phyloP scores from a whole-genome alignment of 805 yeast genomes.

The Saccharomycopsis fermentans region DNA sequence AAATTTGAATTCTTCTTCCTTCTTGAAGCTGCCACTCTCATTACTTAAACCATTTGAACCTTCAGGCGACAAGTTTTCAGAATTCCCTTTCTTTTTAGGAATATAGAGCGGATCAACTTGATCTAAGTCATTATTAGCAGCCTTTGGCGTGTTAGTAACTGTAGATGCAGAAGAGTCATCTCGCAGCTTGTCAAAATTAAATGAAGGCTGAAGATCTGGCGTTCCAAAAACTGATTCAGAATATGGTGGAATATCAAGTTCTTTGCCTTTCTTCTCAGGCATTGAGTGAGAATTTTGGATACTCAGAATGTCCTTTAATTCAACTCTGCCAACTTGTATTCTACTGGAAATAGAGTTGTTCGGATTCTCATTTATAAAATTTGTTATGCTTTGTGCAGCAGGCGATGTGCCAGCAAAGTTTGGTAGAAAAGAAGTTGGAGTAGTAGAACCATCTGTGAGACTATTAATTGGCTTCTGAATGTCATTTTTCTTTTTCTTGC shows the following conservation, averaged over 20 bases:
- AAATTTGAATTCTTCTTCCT: slow-evolving; percentile 19
- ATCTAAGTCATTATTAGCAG: neutral
- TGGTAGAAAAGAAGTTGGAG: neutral
- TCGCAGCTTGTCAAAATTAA: neutral
- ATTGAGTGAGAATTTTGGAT: slow-evolving; percentile 4
- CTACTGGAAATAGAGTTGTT: slow-evolving; percentile 10
- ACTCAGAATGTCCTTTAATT: slow-evolving; percentile 14
- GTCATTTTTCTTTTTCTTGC: neutral
- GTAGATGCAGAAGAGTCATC: neutral
- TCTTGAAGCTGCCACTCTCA: neutral
- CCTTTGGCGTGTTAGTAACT: neutral
- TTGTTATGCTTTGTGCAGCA: neutral
- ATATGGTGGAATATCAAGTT: neutral
- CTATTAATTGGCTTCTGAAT: neutral
- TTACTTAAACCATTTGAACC: neutral
- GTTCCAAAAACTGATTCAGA: neutral
- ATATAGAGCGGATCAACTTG: neutral
- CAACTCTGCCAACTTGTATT: slow-evolving; percentile 15
- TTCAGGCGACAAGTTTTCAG: neutral
- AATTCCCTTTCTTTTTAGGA: neutral
- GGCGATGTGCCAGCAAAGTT: neutral
- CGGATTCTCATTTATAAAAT: neutral
- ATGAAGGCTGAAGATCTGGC: neutral
- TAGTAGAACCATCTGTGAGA: neutral
- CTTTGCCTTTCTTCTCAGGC: neutral